Base-by-base conservation (phyloP, 2,329 filamentous ascomycete species). In the Harringtonia aguacate region DNA sequence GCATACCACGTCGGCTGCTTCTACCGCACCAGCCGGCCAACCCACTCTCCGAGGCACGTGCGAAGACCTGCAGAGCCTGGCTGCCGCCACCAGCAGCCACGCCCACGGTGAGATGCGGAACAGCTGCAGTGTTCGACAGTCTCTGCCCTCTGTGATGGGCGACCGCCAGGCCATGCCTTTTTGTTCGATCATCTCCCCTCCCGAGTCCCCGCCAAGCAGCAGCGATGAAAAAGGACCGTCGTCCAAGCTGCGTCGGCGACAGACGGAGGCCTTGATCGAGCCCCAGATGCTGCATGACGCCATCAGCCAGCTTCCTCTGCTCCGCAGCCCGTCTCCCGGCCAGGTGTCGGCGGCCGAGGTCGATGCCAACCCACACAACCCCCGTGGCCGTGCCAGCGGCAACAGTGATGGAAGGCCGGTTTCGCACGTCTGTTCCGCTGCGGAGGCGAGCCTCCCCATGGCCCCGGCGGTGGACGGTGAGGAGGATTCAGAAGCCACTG, bases 181-280 rank as follows among this genome's bases (percentile, higher is more conserved):
- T 50, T 87, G 86, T 49, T 87, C 86, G 50, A 77, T 95, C 54
- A 85, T 94, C 47, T 95, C 90, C 1, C 89, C 90, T 30, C 89
- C 90, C 12, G 90, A 95, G 56, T 95, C 89, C 29, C 74, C 75
- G 8, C 75, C 77, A 33, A 84, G 82, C 52, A 89, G 83, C 53
- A 88, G 89, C 61, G 89, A 94, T 58, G 86, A 94, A 53, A 87
- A 94, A 56, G 79, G 77, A 53, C 65, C 54, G 21, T 17, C 60
- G 21, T 17, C 60, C 3, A 61, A 69, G 41, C 56, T 65, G 8
- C 64, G 69, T 5, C 69, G 66, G n/a, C 65, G 71, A 39, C 63
- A 68, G 41, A 61, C 71, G 8, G 68, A 72, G 47, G 73, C 68
- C 50, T 58, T 73, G 15, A 66, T 69, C 57, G 84, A 90, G 58